phyloP scores from a whole-genome alignment of 805 yeast species.

The Kazachstania viticola region DNA sequence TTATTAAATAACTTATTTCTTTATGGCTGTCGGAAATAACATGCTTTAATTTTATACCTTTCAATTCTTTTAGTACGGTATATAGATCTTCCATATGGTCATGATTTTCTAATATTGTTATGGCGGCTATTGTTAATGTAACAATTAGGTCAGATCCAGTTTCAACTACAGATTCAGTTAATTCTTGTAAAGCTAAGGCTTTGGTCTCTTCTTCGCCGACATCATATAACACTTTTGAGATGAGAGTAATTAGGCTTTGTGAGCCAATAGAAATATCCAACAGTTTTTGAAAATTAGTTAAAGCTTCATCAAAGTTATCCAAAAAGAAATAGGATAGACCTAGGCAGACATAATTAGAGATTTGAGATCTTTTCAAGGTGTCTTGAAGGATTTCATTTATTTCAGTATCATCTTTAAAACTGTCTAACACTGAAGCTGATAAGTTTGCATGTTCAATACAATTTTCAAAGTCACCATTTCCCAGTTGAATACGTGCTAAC shows the following conservation, averaged over 20 bases:
- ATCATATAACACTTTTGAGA: conserved; percentile 72
- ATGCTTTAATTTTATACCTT: conserved; percentile 35
- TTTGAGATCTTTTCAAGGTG: too few relatives aligned
- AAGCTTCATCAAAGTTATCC: conserved; percentile 50
- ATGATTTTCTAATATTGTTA: conserved; percentile 52
- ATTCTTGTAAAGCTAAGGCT: conserved; percentile 75
- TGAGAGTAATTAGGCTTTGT: conserved; percentile 54
- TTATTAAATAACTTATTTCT: conserved; percentile 48
- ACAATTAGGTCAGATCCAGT: conserved; percentile 58
- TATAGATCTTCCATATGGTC: conserved; percentile 40
- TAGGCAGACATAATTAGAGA: conserved; percentile 56
- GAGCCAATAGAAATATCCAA: conserved; percentile 45
- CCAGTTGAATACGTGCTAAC: conserved; percentile 60
- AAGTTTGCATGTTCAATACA: conserved; percentile 54
- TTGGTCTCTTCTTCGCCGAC: conserved; percentile 65
- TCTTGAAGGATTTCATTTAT: background rate
- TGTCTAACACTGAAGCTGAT: conserved; percentile 38
- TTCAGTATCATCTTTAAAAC: background rate
- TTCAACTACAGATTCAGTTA: conserved; percentile 51
- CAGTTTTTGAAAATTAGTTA: conserved; percentile 57
- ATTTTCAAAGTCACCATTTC: conserved; percentile 38
- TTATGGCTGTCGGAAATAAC: conserved; percentile 39
- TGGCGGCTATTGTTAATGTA: conserved; percentile 68
- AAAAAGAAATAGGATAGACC: conserved; percentile 63
- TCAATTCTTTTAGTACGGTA: conserved; percentile 58